phyloP scores from a whole-genome alignment of 352 stramenopile genomes.

The Globisporangium nodosum region DNA sequence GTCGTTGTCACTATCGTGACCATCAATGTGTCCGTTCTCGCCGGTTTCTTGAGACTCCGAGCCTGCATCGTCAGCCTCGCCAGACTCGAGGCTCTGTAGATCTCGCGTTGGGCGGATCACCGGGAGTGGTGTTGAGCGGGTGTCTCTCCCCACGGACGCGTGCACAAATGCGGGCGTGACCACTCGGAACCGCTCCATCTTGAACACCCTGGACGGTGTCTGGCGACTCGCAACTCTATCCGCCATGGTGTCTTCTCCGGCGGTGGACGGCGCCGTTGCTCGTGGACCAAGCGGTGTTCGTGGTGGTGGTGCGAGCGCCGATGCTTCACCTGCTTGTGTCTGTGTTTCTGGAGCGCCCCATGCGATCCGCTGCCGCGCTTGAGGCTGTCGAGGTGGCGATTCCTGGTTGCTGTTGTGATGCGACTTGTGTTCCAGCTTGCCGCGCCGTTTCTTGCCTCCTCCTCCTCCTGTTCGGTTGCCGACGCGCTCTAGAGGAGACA shows the following conservation, averaged over 20 bases:
- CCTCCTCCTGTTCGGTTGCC: no score
- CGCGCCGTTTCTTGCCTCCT: neutral
- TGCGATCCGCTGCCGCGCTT: constrained; percentile 2
- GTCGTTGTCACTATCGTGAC: neutral
- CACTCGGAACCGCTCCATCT: constrained; percentile 63
- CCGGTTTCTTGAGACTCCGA: neutral
- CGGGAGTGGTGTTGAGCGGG: constrained; percentile 1
- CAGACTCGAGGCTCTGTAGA: neutral
- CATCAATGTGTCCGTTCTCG: neutral
- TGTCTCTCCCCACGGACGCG: neutral
- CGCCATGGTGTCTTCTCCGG: constrained; percentile 9
- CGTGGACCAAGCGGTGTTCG: neutral
- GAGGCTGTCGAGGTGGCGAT: neutral
- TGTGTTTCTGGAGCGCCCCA: neutral
- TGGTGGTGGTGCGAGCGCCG: neutral
- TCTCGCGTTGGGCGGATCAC: constrained; percentile 7
- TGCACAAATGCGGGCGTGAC: constrained; percentile 43
- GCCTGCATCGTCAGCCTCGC: neutral
- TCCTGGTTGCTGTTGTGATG: constrained; percentile 5
- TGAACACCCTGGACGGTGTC: constrained; percentile 47
- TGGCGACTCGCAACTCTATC: constrained; percentile 23
- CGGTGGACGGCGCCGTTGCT: neutral
- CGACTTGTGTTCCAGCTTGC: neutral
- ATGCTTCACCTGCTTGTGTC: neutral
- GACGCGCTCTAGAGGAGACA: neutral